phyloP scores from a whole-genome alignment of 768 basidiomycete genomes.

The Hydnomerulius pinastri region DNA sequence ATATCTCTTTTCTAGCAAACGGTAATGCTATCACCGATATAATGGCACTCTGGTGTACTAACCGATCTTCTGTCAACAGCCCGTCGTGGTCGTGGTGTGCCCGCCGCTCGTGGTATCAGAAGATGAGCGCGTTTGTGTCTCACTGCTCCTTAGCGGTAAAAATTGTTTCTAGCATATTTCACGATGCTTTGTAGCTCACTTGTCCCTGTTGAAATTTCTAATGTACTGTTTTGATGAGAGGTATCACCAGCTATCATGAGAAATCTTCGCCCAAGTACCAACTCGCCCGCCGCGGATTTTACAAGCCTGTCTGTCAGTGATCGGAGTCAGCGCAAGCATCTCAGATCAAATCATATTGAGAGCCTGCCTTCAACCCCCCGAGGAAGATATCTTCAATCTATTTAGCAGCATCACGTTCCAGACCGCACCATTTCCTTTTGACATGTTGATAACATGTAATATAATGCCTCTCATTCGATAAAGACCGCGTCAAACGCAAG shows the following conservation, averaged over 20 bases:
- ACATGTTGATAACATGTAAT: too few species aligned
- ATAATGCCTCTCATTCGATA: background rate
- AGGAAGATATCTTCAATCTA: too few species aligned
- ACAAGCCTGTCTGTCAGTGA: too few species aligned
- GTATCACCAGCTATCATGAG: too few species aligned
- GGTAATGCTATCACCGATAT: conserved; percentile 45
- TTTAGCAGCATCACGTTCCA: too few species aligned
- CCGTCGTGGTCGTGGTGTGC: conserved; percentile 85
- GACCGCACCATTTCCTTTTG: too few species aligned
- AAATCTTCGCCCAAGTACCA: too few species aligned
- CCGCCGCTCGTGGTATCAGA: conserved; percentile 76
- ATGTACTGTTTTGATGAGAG: background rate
- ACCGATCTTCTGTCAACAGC: conserved; percentile 44
- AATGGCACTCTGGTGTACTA: conserved; percentile 13
- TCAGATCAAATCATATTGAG: too few species aligned
- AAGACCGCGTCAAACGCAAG: background rate
- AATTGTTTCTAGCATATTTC: conserved; percentile 11
- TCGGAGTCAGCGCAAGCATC: too few species aligned
- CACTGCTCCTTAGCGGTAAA: conserved; percentile 1
- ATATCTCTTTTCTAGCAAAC: conserved; percentile 57
- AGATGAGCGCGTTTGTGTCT: conserved; percentile 46
- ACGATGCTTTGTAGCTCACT: conserved; percentile 17
- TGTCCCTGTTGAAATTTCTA: conserved; percentile 4
- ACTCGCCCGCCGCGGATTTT: too few species aligned
- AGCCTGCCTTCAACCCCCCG: too few species aligned